A percentile compares a stretch with the other conserved stretches of the same genome.
Conservation (phyloP, 371 early-diverging fungal genomes). For the Choanephora cucurbitarum region DNA sequence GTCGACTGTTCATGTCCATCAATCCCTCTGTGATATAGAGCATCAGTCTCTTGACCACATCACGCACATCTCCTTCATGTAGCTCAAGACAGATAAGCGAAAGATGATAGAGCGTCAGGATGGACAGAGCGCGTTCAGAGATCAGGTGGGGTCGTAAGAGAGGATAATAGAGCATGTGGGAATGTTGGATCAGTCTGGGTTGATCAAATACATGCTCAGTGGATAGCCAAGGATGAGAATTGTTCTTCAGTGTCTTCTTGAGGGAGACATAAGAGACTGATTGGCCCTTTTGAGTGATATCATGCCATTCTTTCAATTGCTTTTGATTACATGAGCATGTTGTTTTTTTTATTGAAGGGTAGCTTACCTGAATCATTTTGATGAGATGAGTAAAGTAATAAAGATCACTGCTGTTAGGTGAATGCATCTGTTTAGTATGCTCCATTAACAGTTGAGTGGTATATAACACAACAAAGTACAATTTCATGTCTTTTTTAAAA, state of each 20-base stretch:
- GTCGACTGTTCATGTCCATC: conserved; percentile 9
- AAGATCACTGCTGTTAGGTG: background rate
- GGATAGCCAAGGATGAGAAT: too few species aligned
- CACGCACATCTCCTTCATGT: background rate
- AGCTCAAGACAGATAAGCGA: background rate
- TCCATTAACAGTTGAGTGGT: conserved; percentile 2
- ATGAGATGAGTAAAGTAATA: conserved; percentile 16
- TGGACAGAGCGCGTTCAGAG: conserved; percentile 16
- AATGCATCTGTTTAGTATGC: background rate
- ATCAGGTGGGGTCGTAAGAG: conserved; percentile 6
- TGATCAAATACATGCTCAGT: too few species aligned
- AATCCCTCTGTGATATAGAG: conserved; percentile 23
- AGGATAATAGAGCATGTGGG: conserved; percentile 6
- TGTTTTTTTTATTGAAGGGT: too few species aligned
- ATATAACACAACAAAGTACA: conserved; percentile 10
- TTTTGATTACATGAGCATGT: background rate
- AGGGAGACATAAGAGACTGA: conserved; percentile 2
- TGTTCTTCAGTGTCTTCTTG: too few species aligned
- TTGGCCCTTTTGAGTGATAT: background rate
- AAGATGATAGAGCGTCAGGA: conserved; percentile 16
- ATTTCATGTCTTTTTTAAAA: conserved; percentile 10
- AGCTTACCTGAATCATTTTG: conserved; percentile 18
- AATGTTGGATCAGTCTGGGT: background rate
- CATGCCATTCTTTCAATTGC: conserved; percentile 10
- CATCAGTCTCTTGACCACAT: conserved; percentile 1